Evolutionary conservation across 768 basidiomycete species (phyloP).

Genomic region (Chalciporus piperatus): DNA sequence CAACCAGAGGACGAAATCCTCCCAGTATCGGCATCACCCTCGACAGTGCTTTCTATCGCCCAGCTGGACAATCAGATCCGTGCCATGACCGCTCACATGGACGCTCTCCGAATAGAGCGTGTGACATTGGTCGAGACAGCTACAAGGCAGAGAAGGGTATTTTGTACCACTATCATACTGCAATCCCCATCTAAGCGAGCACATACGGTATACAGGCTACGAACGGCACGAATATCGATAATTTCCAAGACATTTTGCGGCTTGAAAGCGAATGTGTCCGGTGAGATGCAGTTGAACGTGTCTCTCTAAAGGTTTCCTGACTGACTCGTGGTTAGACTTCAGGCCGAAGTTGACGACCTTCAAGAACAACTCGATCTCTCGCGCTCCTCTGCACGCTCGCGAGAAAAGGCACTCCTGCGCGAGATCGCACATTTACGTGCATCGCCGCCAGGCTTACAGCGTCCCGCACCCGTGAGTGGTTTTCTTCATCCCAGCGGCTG

Average conservation of each 20-base stretch:
- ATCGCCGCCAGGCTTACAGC: constrained; percentile 1
- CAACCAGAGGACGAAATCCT: neutral
- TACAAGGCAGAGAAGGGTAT: constrained; percentile 23
- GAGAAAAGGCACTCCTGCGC: constrained; percentile 34
- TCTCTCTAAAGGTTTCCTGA: no score
- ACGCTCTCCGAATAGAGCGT: constrained; percentile 39
- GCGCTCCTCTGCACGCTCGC: constrained; percentile 19
- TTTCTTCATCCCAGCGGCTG: neutral
- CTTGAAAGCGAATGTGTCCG: constrained; percentile 37
- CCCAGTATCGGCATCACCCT: constrained; percentile 2
- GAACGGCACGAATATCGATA: constrained; percentile 13
- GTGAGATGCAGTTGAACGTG: constrained; percentile 19
- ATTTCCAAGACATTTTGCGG: constrained; percentile 24
- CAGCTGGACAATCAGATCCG: constrained; percentile 39
- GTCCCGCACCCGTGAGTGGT: constrained; percentile 4
- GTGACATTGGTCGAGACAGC: constrained; percentile 25
- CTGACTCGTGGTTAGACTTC: constrained; percentile 24
- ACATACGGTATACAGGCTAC: constrained; percentile 6
- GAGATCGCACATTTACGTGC: constrained; percentile 26
- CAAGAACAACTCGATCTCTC: constrained; percentile 30
- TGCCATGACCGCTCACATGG: constrained; percentile 33
- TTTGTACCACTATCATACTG: neutral
- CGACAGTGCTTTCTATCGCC: constrained; percentile 18
- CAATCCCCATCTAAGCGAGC: neutral
- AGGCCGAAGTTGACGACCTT: constrained; percentile 27